These are phyloP conservation scores for Suhomyces tanzawaensis DNA, from an alignment of 805 yeast genomes.

Conservation along the genomic window DNA sequence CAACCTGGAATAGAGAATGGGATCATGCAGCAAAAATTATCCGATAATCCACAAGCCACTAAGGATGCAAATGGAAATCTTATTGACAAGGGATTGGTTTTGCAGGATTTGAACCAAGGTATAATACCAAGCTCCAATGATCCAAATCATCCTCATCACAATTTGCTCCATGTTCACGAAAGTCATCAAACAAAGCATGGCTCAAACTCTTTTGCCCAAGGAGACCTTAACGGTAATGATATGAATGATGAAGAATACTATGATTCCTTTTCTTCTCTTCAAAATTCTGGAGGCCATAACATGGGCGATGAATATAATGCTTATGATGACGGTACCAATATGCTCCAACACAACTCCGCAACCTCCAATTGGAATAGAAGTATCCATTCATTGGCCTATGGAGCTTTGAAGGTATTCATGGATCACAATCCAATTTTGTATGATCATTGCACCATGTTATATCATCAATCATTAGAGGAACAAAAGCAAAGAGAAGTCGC, in stretches of 20 bases:
- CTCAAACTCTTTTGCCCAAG: slow-evolving; percentile 7
- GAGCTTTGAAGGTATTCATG: slow-evolving; percentile 87
- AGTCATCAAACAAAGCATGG: slow-evolving; percentile 12
- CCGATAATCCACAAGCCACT: slow-evolving; percentile 36
- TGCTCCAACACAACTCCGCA: slow-evolving; percentile 45
- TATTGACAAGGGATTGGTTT: slow-evolving; percentile 36
- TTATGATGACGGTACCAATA: slow-evolving; percentile 27
- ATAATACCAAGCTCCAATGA: slow-evolving; percentile 23
- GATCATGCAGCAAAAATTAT: slow-evolving; percentile 34
- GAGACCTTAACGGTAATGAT: slow-evolving; percentile 25
- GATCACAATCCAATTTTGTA: slow-evolving; percentile 88
- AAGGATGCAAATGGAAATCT: slow-evolving; percentile 44
- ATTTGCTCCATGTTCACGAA: slow-evolving; percentile 20
- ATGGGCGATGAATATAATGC: slow-evolving; percentile 29
- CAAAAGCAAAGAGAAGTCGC: slow-evolving; percentile 62
- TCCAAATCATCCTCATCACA: slow-evolving; percentile 24
- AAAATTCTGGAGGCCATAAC: slow-evolving; percentile 15
- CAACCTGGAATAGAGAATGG: slow-evolving; percentile 45
- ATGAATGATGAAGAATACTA: slow-evolving; percentile 46
- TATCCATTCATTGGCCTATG: slow-evolving; percentile 85
- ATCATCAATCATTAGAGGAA: slow-evolving; percentile 75
- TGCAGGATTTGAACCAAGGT: slow-evolving; percentile 23
- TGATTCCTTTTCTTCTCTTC: slow-evolving; percentile 39
- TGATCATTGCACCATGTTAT: slow-evolving; percentile 87
- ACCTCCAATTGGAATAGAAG: slow-evolving; percentile 88